A percentile compares a stretch with the other conserved stretches of the same genome.
These are phyloP conservation scores for Fusarium domesticum DNA, from an alignment of 2,329 filamentous ascomycete species.

Conservation along the genomic window DNA sequence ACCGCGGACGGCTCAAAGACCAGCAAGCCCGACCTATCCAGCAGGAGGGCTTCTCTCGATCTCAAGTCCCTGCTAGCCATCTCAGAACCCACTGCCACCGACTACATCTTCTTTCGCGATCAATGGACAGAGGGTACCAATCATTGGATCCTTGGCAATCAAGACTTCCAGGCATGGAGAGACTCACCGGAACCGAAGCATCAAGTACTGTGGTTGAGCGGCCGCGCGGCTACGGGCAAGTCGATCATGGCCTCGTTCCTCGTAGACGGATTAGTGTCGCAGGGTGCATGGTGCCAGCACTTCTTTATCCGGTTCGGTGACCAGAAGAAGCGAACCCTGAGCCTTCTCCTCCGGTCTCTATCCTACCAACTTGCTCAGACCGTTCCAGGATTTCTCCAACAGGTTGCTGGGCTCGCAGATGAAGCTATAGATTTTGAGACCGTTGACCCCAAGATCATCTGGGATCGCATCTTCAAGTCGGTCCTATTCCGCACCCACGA, in stretches of 20 bases:
- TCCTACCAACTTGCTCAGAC: constrained; percentile 26
- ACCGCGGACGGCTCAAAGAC: not conserved
- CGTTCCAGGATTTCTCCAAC: constrained; percentile 15
- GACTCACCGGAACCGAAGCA: constrained; percentile 1
- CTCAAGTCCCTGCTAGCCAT: constrained; percentile 23
- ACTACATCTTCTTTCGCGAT: constrained; percentile 26
- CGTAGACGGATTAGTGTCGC: constrained; percentile 23
- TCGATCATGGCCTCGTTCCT: constrained; percentile 32
- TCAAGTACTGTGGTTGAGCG: constrained; percentile 13
- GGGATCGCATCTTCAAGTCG: constrained; percentile 32
- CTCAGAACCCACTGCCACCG: constrained; percentile 18
- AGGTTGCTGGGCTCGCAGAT: constrained; percentile 23
- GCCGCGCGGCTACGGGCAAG: constrained; percentile 32
- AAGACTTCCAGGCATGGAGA: constrained; percentile 25
- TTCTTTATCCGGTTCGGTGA: constrained; percentile 20
- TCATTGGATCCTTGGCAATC: constrained; percentile 29
- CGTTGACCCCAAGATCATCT: constrained; percentile 26
- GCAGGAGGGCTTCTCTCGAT: not conserved
- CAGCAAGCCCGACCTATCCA: not conserved
- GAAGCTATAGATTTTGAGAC: constrained; percentile 27
- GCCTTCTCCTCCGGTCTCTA: constrained; percentile 25
- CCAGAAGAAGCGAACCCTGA: constrained; percentile 13
- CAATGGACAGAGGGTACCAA: constrained; percentile 27
- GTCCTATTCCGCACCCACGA: constrained; percentile 27
- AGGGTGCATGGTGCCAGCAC: constrained; percentile 11